Base-by-base conservation (phyloP, 257 asterid species). In the Solanum ossicruentum region DNA sequence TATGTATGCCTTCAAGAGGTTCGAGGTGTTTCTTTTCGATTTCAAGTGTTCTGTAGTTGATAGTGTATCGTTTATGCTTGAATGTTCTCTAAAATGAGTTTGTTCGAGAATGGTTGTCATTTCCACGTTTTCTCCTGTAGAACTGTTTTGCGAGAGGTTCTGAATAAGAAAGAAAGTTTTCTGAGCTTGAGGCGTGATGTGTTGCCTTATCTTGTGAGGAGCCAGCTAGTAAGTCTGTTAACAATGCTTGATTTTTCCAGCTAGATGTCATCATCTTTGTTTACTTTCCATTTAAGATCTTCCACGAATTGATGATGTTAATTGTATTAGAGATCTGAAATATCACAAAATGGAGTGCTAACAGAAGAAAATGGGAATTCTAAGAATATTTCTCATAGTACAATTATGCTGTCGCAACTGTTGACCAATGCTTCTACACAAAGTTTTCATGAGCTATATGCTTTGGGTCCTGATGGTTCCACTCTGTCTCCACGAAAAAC, bases 1-100 rank as follows among this genome's bases (percentile, higher is more conserved):
- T 90, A 88, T 95, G 95, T 97, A 97, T 89, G 98, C 99, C 73
- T 95, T 97, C 92, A 94, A 97, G 92, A 97, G 99, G 99, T 97
- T 86, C 4, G 94, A 88, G 84, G 71, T 85, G 90, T 78, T 45
- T 39, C 90, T 73, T 81, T 82, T 28, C 80, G 60, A 83, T 88
- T 89, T 83, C 75, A 8, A 70, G 67, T 56, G 81, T 57, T 85
- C 86, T 55, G 72, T 45, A 43, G 67, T 71, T 83, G 43, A 49
- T 73, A 54, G 58, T 80, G 71, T 85, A 70, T 85, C 58, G 23
- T 4, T 23, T 83, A 51, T 77, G 82, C 65, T 77, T 16, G 47
- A 10, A 77, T 77, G 21, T 77, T 77, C 26, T 52, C 47, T 78
- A 28, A 52, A 16, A 78, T 77, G 82, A 1, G 47, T 26, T 51